These are phyloP conservation scores for Exutisphaerella laricina DNA, from an alignment of 2,329 filamentous ascomycete genomes.

Conservation along the genomic window DNA sequence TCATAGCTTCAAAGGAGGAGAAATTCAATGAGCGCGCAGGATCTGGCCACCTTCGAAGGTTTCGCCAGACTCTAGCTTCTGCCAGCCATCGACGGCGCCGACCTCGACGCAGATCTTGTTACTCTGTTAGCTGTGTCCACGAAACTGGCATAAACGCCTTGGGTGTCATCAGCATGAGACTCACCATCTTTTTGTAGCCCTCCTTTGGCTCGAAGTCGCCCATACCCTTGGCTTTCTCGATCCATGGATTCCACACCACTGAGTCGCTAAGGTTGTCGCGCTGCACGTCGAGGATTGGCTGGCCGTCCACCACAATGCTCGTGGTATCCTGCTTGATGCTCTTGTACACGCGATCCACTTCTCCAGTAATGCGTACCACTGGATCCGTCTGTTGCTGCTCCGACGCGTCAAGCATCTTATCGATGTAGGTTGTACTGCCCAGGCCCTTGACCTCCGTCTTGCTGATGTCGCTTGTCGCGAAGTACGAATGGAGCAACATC, in stretches of 20 bases:
- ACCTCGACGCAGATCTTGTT: slow-evolving; percentile 93
- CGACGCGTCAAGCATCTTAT: slow-evolving; percentile 69
- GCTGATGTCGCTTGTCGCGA: slow-evolving; percentile 70
- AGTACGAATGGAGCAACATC: slow-evolving; percentile 85
- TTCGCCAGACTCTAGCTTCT: slow-evolving; percentile 63
- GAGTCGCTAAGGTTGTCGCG: slow-evolving; percentile 82
- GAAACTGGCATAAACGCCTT: no score
- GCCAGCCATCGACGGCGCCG: slow-evolving; percentile 75
- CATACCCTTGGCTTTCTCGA: slow-evolving; percentile 74
- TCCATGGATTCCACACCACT: slow-evolving; percentile 97
- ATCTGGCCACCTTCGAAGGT: slow-evolving; percentile 60
- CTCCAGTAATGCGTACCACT: slow-evolving; percentile 63
- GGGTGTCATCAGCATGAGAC: no score
- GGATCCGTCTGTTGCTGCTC: slow-evolving; percentile 60
- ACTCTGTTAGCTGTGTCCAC: no score
- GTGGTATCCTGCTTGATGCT: slow-evolving; percentile 57
- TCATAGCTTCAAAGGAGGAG: neutral
- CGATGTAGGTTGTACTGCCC: slow-evolving; percentile 65
- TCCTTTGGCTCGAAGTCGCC: slow-evolving; percentile 84
- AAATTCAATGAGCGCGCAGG: slow-evolving; percentile 35
- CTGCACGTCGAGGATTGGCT: slow-evolving; percentile 64
- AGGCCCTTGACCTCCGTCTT: slow-evolving; percentile 69
- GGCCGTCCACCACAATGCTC: slow-evolving; percentile 58
- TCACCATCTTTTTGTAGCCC: slow-evolving; percentile 88
- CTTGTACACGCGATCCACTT: slow-evolving; percentile 86